Evolutionary conservation across 202 grass and related monocot genomes (phyloP).

Genomic region (Eragrostis tef): DNA sequence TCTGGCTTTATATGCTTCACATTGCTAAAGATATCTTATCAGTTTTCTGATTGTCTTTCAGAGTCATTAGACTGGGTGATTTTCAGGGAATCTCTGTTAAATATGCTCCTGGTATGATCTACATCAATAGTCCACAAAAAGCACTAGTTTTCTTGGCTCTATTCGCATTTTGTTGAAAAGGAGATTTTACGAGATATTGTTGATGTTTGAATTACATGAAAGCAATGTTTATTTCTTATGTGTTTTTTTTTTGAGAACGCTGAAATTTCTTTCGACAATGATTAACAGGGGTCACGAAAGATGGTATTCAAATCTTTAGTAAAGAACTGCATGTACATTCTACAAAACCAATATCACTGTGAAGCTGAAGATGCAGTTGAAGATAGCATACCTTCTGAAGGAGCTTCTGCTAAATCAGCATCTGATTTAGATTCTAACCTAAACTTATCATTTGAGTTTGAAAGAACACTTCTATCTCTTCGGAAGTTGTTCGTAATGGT

Average conservation of each 20-base stretch:
- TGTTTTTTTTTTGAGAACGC: slow-evolving; percentile 32
- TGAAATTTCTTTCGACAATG: slow-evolving; percentile 28
- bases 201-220: slow-evolving; percentile 23
- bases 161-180: slow-evolving; percentile 34
- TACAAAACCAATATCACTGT: slow-evolving; percentile 56
- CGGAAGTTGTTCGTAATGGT: slow-evolving; percentile 79
- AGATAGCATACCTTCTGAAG: slow-evolving; percentile 51
- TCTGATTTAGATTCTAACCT: slow-evolving; percentile 58
- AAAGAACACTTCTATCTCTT: slow-evolving; percentile 63
- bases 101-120: slow-evolving; percentile 72
- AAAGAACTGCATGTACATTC: slow-evolving; percentile 66
- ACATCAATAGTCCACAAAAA: slow-evolving; percentile 24
- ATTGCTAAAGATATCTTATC: slow-evolving; percentile 16
- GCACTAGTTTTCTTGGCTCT: slow-evolving; percentile 33
- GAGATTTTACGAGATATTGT: slow-evolving; percentile 29
- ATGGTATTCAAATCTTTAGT: slow-evolving; percentile 70
- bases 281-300: slow-evolving; percentile 67
- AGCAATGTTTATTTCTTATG: slow-evolving; percentile 36
- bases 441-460: slow-evolving; percentile 51
- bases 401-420: slow-evolving; percentile 49
- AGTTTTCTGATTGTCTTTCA: slow-evolving; percentile 55
- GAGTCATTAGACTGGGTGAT: slow-evolving; percentile 74
- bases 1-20: slow-evolving; percentile 1
- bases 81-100: slow-evolving; percentile 78
- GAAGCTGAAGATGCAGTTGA: slow-evolving; percentile 46